Conservation (phyloP, 2,329 filamentous ascomycete species). For the Cadophora sp. region DNA sequence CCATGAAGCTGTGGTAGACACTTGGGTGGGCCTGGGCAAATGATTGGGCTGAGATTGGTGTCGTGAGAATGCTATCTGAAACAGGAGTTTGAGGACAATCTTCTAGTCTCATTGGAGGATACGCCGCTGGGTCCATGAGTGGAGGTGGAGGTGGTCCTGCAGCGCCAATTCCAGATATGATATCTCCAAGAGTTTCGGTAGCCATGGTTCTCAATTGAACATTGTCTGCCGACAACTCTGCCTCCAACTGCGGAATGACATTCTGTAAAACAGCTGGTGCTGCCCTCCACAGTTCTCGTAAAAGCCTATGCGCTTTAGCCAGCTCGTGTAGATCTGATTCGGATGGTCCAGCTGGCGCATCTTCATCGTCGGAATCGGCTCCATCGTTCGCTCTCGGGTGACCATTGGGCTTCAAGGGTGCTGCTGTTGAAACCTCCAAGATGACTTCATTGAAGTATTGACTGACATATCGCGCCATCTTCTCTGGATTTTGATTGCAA, state of each 20-base stretch:
- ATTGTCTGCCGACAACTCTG: constrained; percentile 90
- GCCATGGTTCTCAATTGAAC: constrained; percentile 84
- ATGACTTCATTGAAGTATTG: constrained; percentile 98
- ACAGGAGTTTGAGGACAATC: constrained; percentile 61
- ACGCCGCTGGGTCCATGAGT: constrained; percentile 79
- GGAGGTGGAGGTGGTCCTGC: constrained; percentile 81
- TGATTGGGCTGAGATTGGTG: constrained; percentile 84
- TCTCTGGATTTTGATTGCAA: constrained; percentile 87
- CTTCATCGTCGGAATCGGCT: constrained; percentile 69
- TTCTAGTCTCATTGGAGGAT: constrained; percentile 75
- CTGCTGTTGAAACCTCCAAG: constrained; percentile 74
- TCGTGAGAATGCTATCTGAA: constrained; percentile 71
- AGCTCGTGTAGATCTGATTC: constrained; percentile 88
- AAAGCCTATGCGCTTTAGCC: constrained; percentile 84
- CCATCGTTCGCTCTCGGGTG: constrained; percentile 57
- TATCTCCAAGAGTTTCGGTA: constrained; percentile 93
- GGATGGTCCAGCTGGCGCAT: constrained; percentile 66
- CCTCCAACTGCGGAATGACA: constrained; percentile 91
- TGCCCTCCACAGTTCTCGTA: constrained; percentile 93
- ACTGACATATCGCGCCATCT: constrained; percentile 93
- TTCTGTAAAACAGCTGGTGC: constrained; percentile 88
- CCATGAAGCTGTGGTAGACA: constrained; percentile 85
- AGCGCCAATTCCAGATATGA: constrained; percentile 91
- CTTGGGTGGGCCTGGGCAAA: constrained; percentile 82
- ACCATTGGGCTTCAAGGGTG: constrained; percentile 56